These are phyloP conservation scores for Anacardium occidentale DNA, from an alignment of 345 rosid species.

Conservation along the genomic window DNA sequence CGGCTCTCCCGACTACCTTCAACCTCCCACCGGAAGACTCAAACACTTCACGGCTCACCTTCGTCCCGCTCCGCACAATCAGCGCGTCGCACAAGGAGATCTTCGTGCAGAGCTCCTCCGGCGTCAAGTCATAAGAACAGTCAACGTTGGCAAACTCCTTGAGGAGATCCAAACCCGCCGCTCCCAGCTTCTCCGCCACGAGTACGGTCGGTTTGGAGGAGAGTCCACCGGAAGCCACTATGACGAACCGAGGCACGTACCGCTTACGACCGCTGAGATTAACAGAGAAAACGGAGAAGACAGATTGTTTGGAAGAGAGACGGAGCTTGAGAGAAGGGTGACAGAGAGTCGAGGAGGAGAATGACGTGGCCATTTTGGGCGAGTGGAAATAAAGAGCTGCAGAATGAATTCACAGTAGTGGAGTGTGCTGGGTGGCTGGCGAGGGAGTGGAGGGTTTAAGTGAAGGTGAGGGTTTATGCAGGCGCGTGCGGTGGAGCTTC, in stretches of 20 bases:
- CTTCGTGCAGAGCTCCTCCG: constrained; percentile 87
- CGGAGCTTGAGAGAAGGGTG: constrained; percentile 32
- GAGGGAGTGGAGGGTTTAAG: background rate
- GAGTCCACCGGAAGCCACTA: constrained; percentile 31
- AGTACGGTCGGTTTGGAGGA: constrained; percentile 71
- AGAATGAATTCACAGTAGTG: constrained; percentile 9
- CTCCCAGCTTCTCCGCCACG: constrained; percentile 85
- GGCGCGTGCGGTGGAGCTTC: background rate
- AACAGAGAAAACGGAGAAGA: constrained; percentile 30
- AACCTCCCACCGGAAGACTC: constrained; percentile 74
- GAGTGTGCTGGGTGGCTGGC: background rate
- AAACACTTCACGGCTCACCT: constrained; percentile 73
- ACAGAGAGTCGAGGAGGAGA: constrained; percentile 18
- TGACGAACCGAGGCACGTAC: constrained; percentile 23
- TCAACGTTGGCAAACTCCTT: constrained; percentile 68
- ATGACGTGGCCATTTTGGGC: constrained; percentile 28
- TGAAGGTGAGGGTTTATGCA: background rate
- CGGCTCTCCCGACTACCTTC: constrained; percentile 94
- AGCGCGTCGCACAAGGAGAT: constrained; percentile 87
- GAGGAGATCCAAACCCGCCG: constrained; percentile 62
- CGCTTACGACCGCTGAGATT: constrained; percentile 24
- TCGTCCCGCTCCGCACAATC: constrained; percentile 82
- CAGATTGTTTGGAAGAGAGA: constrained; percentile 30
- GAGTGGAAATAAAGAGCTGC: constrained; percentile 6
- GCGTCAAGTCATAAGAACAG: constrained; percentile 75